phyloP scores from a whole-genome alignment of 225 moss, liverwort and hornwort genomes.

The Asterella californica region DNA sequence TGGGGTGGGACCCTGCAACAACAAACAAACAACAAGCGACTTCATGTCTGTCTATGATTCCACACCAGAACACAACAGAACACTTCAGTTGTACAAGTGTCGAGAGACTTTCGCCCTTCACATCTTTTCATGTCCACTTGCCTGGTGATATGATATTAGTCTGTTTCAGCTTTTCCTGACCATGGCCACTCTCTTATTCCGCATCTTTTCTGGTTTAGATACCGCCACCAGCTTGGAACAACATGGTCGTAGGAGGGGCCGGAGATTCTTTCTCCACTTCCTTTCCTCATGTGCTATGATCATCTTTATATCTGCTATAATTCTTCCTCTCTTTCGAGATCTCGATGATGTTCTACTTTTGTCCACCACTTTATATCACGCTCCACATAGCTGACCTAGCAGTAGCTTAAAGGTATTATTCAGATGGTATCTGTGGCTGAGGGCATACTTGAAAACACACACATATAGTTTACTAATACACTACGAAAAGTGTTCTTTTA shows the following conservation, averaged over 20 bases:
- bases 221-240: neutral
- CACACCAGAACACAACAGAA: neutral
- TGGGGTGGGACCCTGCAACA: neutral
- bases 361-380: neutral
- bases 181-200: neutral
- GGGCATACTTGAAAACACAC: neutral
- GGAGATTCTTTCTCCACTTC: neutral
- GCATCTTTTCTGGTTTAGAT: neutral
- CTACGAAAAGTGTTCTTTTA: neutral
- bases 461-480: neutral
- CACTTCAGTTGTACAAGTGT: neutral
- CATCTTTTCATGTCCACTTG: neutral
- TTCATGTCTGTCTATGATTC: neutral
- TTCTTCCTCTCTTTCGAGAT: neutral
- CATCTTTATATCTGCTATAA: neutral
- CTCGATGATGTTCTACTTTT: neutral
- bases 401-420: neutral
- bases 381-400: neutral
- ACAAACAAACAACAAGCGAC: neutral
- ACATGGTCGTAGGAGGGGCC: neutral
- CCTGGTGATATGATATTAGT: neutral
- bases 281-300: neutral
- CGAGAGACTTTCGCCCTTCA: neutral
- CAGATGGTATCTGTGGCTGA: conserved; percentile 2
- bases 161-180: neutral